Base-by-base conservation (phyloP, 805 yeast species). In the Wickerhamiella brachini region DNA sequence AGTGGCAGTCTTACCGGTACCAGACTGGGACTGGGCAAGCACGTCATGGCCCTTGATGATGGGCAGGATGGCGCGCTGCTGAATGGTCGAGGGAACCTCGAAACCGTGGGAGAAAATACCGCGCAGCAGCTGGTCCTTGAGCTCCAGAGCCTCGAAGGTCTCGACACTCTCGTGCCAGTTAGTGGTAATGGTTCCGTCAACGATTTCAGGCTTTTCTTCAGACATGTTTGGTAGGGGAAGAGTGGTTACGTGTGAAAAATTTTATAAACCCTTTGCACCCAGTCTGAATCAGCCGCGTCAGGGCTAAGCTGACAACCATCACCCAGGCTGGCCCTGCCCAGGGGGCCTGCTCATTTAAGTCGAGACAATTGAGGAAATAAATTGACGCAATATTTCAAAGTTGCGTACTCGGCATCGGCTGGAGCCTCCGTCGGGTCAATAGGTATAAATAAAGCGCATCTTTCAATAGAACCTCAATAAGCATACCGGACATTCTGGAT, bases 61-160 rank as follows among this genome's bases (percentile, higher is more conserved):
- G 68, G 95, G 98, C 71, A 84, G 74, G 61, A 93, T 93, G 57
- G 97, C 98, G 70, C 98, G 81, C 66, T 88, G 89, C 74, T 93
- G 98, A 73, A 93, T 93, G 52, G 97, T 93, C 51, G 97, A 88
- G 58, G 98, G 98, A 50, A 80, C 79, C 73, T 90, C 97, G 69
- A 87, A 93, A 69, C 97, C 97, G 74, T 83, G 85, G 61, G 84
- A 85, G 57, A 48, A 58, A 37, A 60, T 60, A 58, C 80, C 85
- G 75, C 87, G 80, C 58, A 82, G 76, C 62, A 83, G 78, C 62
- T 72, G 76, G 57, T 81, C 84, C 70, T 83, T 83, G 62, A 84
- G 71, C 71, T 81, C 76, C 71, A 84, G 76, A 57, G 77, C 88
- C 59, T 84, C 93, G 70, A 85, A 84, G 38, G 81, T 66, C 69